These are phyloP conservation scores for Cladorrhinum sp. DNA, from an alignment of 2,329 filamentous ascomycete genomes.

Conservation along the genomic window DNA sequence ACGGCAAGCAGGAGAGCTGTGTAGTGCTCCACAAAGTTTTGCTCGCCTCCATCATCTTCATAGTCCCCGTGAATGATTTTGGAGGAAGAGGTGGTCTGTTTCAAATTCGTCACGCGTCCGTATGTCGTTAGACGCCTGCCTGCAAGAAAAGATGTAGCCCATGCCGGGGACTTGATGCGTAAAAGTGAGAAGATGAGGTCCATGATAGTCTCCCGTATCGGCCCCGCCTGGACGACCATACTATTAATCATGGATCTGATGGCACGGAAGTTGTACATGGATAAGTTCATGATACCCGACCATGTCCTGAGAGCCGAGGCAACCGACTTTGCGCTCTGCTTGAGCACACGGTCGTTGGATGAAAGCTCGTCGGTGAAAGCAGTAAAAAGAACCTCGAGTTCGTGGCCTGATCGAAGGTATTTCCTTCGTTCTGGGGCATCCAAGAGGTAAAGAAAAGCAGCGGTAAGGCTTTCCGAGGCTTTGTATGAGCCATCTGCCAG, in stretches of 20 bases:
- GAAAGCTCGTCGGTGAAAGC: conserved; percentile 82
- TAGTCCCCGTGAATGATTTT: conserved; percentile 51
- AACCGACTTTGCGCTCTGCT: conserved; percentile 89
- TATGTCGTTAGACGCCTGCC: conserved; percentile 92
- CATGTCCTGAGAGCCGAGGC: conserved; percentile 88
- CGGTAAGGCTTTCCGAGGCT: conserved; percentile 82
- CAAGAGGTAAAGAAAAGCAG: conserved; percentile 84
- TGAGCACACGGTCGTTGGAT: conserved; percentile 61
- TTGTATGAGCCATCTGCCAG: conserved; percentile 89
- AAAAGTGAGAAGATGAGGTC: conserved; percentile 79
- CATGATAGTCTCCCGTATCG: conserved; percentile 71
- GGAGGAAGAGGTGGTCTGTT: conserved; percentile 52
- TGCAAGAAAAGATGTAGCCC: conserved; percentile 93
- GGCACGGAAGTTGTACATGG: conserved; percentile 83
- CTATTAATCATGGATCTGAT: conserved; percentile 74
- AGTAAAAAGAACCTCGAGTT: conserved; percentile 85
- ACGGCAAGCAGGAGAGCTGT: conserved; percentile 83
- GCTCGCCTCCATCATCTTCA: conserved; percentile 67
- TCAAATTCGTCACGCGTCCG: conserved; percentile 85
- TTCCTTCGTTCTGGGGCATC: conserved; percentile 78
- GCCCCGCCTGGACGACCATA: conserved; percentile 55
- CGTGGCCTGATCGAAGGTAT: conserved; percentile 82
- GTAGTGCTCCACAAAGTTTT: conserved; percentile 91
- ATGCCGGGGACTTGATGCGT: conserved; percentile 87
- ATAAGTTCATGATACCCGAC: conserved; percentile 85